phyloP scores from a whole-genome alignment of 108 stramenopile genomes.

The Pseudonitzschia multistriata region DNA sequence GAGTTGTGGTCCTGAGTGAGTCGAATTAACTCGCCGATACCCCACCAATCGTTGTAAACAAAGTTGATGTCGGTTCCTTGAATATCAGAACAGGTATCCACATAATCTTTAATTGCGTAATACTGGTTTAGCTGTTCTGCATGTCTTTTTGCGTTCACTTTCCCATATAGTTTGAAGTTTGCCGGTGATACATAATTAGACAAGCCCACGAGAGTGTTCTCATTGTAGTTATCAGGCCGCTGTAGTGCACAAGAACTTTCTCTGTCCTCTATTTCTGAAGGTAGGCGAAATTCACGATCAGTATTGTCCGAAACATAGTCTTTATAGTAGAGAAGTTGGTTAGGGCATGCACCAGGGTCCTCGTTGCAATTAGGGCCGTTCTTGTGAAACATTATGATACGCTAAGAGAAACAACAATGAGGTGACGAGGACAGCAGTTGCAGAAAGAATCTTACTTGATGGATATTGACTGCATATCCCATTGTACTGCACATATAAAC shows the following conservation, averaged over 20 bases:
- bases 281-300: constrained; percentile 31
- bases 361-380: constrained; percentile 52
- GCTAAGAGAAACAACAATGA: constrained; percentile 17
- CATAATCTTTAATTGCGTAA: constrained; percentile 26
- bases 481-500: not conserved
- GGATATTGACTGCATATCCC: not conserved
- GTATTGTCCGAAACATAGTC: constrained; percentile 59
- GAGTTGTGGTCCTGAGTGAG: constrained; percentile 51
- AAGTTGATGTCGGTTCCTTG: constrained; percentile 38
- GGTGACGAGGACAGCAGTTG: too few species aligned
- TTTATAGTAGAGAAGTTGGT: constrained; percentile 43
- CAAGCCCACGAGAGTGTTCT: constrained; percentile 45
- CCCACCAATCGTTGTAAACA: constrained; percentile 67
- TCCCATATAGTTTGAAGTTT: not conserved
- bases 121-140: constrained; percentile 41
- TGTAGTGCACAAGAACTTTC: constrained; percentile 45
- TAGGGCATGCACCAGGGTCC: constrained; percentile 37
- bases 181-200: constrained; percentile 52
- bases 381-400: constrained; percentile 64
- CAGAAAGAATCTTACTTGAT: not conserved
- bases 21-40: constrained; percentile 46
- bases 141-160: not conserved
- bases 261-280: constrained; percentile 41
- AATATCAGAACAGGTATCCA: constrained; percentile 36
- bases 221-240: constrained; percentile 23